Percentiles rank a stretch among this genome's conserved stretches.
Conservation (phyloP, 202 grass and related monocot species). For the Alloteropsis angusta region DNA sequence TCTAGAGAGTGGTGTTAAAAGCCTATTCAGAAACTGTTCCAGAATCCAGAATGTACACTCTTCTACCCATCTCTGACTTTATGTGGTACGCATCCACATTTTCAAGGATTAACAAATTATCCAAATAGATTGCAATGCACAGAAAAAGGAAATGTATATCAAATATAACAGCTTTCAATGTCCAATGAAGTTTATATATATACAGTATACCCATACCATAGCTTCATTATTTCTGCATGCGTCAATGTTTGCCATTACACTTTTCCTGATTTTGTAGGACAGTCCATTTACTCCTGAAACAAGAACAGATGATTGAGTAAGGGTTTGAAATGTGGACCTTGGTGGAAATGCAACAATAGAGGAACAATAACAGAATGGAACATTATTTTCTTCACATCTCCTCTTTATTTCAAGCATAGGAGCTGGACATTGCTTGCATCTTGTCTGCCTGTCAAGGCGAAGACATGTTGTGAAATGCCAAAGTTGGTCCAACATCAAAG, state of each 20-base stretch:
- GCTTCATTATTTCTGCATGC: not conserved
- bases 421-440: not conserved
- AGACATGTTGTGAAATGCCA: not conserved
- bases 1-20: slow-evolving; percentile 21
- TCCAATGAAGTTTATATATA: not conserved
- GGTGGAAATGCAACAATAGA: not conserved
- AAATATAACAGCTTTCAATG: not conserved
- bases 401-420: not conserved
- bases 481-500: not conserved
- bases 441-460: not conserved
- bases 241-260: not conserved
- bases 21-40: slow-evolving; percentile 35
- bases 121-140: not conserved
- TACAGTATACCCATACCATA: not conserved
- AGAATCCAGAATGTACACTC: slow-evolving; percentile 42
- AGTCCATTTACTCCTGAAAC: not conserved
- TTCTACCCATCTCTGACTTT: slow-evolving; percentile 13
- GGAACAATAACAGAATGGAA: not conserved
- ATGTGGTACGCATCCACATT: not conserved
- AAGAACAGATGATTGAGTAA: not conserved
- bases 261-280: not conserved
- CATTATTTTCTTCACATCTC: not conserved
- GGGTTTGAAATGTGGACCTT: not conserved
- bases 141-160: not conserved
- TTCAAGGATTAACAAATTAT: slow-evolving; percentile 15